Evolutionary conservation across 1,139 yeast species (phyloP), one percentile per base, ranked within the genome.

Genomic region (Yamadazyma diospyri): DNA sequence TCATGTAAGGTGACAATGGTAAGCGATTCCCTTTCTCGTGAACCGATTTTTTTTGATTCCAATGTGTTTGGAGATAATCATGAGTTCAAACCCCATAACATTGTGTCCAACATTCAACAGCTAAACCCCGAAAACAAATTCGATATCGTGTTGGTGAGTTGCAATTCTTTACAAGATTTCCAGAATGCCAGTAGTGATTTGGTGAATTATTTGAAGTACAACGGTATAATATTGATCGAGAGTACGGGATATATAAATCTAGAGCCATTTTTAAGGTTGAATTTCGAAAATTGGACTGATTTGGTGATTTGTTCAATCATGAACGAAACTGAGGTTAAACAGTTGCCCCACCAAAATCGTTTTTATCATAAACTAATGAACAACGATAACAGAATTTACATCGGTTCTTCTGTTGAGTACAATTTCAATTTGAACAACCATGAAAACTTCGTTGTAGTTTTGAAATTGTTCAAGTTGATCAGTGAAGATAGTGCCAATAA

Each of bases 241-340:
- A 73, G 81, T 37, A 76, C 86, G 1, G 86, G 86, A 5, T 82
- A 75, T 51, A 73, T 83, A 34, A 81, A 80, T 50, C 55, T 83
- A 39, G 89, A 82, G 51, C 83, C 86, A 9, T 82, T 81, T 53
- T 69, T 81, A 24, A 59, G 56, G 34, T 52, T 62, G 41, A 56
- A 58, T 36, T 53, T 61, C 28, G 56, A 59, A 39, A 42, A 40
- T 16, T 37, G 45, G 41, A 30, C 29, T 19, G 55, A 61, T 32
- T 44, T 67, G 37, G 55, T 70, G 12, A 60, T 79, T 9, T 64
- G 78, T 37, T 77, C 87, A 18, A 70, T 81, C 25, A 71, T 82
- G 74, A 72, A 79, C 33, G 86, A 78, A 49, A 65, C 72, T 33
- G 89, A 82, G 48, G 61, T 81, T 26, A 70, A 83, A 43, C 55